Evolutionary conservation across 2,329 filamentous ascomycete species (phyloP).

Genomic region (Neonectria punicea): DNA sequence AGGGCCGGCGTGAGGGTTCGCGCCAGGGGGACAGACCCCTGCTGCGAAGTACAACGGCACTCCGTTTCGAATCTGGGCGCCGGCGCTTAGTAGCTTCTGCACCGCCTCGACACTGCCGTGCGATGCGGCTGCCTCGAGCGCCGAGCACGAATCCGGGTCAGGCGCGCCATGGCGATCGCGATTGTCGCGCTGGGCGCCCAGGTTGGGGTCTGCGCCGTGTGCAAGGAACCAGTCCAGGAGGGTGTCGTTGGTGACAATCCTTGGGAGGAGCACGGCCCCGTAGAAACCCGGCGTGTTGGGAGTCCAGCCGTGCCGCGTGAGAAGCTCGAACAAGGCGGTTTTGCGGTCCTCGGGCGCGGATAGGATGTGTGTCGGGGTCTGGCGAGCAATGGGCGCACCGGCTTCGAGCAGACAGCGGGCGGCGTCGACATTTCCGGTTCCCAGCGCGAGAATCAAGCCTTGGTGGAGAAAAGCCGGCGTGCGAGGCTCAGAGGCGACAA

Average conservation of each 20-base stretch:
- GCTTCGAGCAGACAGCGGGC: constrained; percentile 16
- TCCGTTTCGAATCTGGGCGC: constrained; percentile 27
- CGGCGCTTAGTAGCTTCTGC: constrained; percentile 27
- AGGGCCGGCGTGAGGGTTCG: neutral
- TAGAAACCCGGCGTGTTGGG: constrained; percentile 26
- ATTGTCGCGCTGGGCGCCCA: constrained; percentile 24
- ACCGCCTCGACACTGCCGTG: constrained; percentile 13
- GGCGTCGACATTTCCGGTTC: constrained; percentile 22
- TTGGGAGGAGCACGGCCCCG: constrained; percentile 25
- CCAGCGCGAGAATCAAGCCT: constrained; percentile 20
- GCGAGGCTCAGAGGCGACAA: constrained; percentile 7
- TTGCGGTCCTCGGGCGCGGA: constrained; percentile 8
- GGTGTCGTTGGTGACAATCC: constrained; percentile 13
- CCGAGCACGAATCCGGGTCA: constrained; percentile 23
- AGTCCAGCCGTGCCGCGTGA: constrained; percentile 28
- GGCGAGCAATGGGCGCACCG: constrained; percentile 27
- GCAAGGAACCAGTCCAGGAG: constrained; percentile 36
- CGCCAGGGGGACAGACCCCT: constrained; percentile 5
- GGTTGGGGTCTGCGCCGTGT: constrained; percentile 33
- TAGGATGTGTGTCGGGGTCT: constrained; percentile 17
- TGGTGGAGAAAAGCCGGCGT: constrained; percentile 26
- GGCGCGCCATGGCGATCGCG: constrained; percentile 25
- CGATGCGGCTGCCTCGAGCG: constrained; percentile 26
- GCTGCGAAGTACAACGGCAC: constrained; percentile 33
- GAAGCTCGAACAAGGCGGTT: constrained; percentile 25